phyloP scores from a whole-genome alignment of 2,329 filamentous ascomycete species.

The Fusarium albidum region DNA sequence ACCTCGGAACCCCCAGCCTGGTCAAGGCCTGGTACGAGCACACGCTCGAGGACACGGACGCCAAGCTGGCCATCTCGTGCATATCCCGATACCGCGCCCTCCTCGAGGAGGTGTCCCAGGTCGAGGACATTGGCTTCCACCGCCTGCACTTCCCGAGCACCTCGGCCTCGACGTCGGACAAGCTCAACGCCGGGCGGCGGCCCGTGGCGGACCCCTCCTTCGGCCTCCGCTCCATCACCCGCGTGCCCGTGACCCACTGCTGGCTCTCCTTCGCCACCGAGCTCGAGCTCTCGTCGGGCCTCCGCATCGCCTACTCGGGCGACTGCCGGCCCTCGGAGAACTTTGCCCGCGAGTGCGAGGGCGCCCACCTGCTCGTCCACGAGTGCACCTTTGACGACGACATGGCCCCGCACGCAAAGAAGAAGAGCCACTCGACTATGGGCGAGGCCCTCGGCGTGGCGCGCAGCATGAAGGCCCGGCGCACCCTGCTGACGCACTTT shows the following conservation, averaged over 20 bases:
- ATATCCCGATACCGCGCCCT: constrained; percentile 76
- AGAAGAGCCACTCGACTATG: constrained; percentile 92
- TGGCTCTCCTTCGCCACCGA: constrained; percentile 77
- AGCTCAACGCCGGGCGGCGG: constrained; percentile 44
- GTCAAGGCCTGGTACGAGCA: constrained; percentile 81
- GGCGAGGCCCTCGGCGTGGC: constrained; percentile 84
- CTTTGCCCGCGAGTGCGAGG: constrained; percentile 76
- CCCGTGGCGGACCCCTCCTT: constrained; percentile 57
- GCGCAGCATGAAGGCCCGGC: constrained; percentile 77
- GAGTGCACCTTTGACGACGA: constrained; percentile 97
- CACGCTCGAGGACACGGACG: constrained; percentile 48
- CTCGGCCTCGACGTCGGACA: constrained; percentile 18
- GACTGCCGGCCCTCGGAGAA: constrained; percentile 82
- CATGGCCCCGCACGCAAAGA: constrained; percentile 76
- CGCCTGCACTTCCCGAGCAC: constrained; percentile 52
- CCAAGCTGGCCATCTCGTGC: constrained; percentile 72
- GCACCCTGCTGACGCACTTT: constrained; percentile 91
- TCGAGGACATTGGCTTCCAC: constrained; percentile 79
- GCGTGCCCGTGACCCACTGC: constrained; percentile 80
- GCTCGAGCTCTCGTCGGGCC: constrained; percentile 78
- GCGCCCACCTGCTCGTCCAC: constrained; percentile 86
- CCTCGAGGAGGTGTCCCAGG: constrained; percentile 78
- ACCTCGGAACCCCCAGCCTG: constrained; percentile 84
- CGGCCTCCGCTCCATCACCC: constrained; percentile 72
- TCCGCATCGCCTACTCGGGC: constrained; percentile 92